Percentiles rank a stretch among this genome's conserved stretches.
phyloP scores from a whole-genome alignment of 208 protist species.

The Crithidia bombi region DNA sequence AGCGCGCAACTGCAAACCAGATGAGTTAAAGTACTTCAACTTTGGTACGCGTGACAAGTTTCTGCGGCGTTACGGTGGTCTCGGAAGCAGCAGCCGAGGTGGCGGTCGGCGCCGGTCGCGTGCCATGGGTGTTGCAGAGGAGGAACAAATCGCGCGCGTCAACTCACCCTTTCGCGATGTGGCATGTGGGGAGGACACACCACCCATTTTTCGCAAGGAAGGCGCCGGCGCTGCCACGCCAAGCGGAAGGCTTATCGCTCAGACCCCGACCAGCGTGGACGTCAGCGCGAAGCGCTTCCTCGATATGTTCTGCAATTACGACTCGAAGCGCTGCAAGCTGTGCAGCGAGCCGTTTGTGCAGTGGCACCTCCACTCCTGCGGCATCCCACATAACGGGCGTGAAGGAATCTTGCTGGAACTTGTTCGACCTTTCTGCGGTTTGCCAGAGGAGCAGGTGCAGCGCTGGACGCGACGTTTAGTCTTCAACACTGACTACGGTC shows the following conservation, averaged over 20 bases:
- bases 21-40: constrained; percentile 38
- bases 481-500: constrained; percentile 46
- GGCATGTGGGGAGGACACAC: constrained; percentile 40
- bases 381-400: constrained; percentile 74
- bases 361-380: constrained; percentile 70
- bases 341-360: constrained; percentile 86
- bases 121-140: background rate
- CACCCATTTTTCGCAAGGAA: constrained; percentile 75
- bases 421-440: constrained; percentile 82
- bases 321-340: constrained; percentile 80
- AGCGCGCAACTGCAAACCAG: background rate
- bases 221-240: constrained; percentile 36
- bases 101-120: background rate
- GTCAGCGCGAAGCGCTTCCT: constrained; percentile 60
- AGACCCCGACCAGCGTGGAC: constrained; percentile 58
- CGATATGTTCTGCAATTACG: constrained; percentile 86
- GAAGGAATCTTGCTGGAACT: constrained; percentile 83
- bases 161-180: background rate
- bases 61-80: background rate
- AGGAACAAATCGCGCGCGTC: constrained; percentile 7
- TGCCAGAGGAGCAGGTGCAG: constrained; percentile 73
- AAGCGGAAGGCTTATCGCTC: constrained; percentile 8
- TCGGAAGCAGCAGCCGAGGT: background rate
- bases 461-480: constrained; percentile 78
- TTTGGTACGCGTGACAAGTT: constrained; percentile 31